These are phyloP conservation scores for Ramaria sp. DNA, from an alignment of 768 basidiomycete genomes.

Conservation along the genomic window DNA sequence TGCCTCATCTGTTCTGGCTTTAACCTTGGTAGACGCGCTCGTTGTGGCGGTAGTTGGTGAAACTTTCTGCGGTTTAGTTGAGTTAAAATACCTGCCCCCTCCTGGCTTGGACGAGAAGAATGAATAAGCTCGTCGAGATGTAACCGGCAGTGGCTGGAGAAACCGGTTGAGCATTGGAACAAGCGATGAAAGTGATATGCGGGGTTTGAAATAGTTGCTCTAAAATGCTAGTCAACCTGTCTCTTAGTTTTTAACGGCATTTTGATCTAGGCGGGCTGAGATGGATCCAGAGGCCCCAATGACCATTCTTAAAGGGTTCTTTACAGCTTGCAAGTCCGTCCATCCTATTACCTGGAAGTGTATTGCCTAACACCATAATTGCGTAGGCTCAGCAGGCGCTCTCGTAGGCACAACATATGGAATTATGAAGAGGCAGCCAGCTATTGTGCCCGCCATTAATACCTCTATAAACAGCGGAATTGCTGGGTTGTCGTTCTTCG, in stretches of 20 bases:
- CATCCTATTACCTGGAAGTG: constrained; percentile 18
- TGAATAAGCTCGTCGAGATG: constrained; percentile 51
- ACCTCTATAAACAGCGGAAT: constrained; percentile 65
- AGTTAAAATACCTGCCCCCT: constrained; percentile 63
- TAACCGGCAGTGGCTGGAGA: constrained; percentile 29
- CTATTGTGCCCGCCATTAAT: constrained; percentile 38
- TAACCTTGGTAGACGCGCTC: neutral
- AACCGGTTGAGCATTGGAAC: constrained; percentile 31
- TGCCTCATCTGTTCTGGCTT: neutral
- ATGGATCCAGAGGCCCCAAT: constrained; percentile 3
- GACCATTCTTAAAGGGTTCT: constrained; percentile 46
- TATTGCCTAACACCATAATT: constrained; percentile 16
- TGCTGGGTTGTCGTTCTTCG: constrained; percentile 67
- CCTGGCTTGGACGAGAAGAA: constrained; percentile 74
- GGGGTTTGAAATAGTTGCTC: constrained; percentile 1
- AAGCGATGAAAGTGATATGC: neutral
- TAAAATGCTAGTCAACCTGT: neutral
- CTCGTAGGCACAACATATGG: constrained; percentile 31
- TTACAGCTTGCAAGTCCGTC: constrained; percentile 76
- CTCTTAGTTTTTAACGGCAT: too few species aligned
- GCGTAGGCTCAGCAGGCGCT: constrained; percentile 47
- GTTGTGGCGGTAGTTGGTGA: constrained; percentile 19
- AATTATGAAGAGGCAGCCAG: constrained; percentile 36
- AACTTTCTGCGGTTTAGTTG: constrained; percentile 53
- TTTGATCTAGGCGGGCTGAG: neutral